Percentiles rank a stretch among this genome's conserved stretches.
Conservation (phyloP, 2,329 filamentous ascomycete species). For the Lojkania enalia region DNA sequence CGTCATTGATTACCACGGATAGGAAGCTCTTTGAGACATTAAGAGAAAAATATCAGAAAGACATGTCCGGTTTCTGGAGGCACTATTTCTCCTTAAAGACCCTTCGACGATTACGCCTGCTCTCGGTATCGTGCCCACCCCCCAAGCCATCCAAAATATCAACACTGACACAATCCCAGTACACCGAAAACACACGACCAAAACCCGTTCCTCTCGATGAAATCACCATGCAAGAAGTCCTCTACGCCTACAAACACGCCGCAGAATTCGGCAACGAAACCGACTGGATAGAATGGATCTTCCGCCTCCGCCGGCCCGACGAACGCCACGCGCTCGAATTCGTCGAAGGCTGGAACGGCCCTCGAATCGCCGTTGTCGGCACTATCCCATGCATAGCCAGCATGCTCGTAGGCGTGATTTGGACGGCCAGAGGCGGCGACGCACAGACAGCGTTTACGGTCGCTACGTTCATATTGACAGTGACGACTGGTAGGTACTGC, state of each 20-base stretch:
- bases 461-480: slow-evolving; percentile 13
- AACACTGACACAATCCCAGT: slow-evolving; percentile 6
- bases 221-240: slow-evolving; percentile 17
- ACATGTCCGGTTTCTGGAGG: slow-evolving; percentile 18
- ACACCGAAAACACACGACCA: slow-evolving; percentile 6
- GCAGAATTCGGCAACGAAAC: slow-evolving; percentile 4
- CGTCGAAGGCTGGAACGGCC: slow-evolving; percentile 21
- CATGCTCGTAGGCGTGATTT: slow-evolving; percentile 9
- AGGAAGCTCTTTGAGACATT: slow-evolving; percentile 7
- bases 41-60: slow-evolving; percentile 1
- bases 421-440: slow-evolving; percentile 7
- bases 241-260: slow-evolving; percentile 18
- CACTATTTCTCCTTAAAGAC: slow-evolving; percentile 16
- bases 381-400: slow-evolving; percentile 11
- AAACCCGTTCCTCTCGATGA: slow-evolving; percentile 14
- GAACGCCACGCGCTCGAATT: slow-evolving; percentile 19
- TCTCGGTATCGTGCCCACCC: slow-evolving; percentile 8
- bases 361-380: slow-evolving; percentile 7
- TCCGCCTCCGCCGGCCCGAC: slow-evolving; percentile 13
- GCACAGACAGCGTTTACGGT: slow-evolving; percentile 17
- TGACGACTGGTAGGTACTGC: slow-evolving; percentile 9
- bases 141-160: neutral
- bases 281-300: slow-evolving; percentile 20
- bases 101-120: slow-evolving; percentile 12
- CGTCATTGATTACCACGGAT: slow-evolving; percentile 6